Conservation (phyloP, 2,329 filamentous ascomycete genomes). For the Fusarium cicatricum region DNA sequence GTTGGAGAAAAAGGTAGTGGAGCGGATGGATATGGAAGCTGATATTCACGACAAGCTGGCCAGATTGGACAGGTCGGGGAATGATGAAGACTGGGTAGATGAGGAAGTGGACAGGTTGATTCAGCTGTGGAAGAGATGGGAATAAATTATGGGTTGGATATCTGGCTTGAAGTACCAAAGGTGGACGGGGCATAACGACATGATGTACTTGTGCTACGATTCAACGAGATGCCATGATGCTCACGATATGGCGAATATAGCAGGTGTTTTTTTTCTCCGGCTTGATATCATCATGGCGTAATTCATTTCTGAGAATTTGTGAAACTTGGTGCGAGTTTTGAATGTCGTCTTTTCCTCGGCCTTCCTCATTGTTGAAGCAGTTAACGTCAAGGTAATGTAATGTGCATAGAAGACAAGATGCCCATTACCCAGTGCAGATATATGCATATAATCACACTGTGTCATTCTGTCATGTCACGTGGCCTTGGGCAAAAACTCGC, state of each 20-base stretch:
- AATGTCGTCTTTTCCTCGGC: no score
- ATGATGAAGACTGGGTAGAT: constrained; percentile 50
- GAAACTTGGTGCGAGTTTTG: background rate
- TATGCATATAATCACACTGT: background rate
- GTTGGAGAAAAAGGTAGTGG: constrained; percentile 64
- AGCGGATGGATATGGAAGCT: constrained; percentile 67
- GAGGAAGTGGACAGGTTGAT: constrained; percentile 58
- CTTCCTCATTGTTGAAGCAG: no score
- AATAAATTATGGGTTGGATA: constrained; percentile 50
- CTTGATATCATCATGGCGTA: background rate
- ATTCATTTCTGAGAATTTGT: no score
- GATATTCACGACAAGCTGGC: constrained; percentile 64
- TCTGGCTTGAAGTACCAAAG: constrained; percentile 32
- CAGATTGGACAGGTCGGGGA: constrained; percentile 49
- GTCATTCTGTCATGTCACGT: constrained; percentile 21
- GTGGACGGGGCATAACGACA: constrained; percentile 29
- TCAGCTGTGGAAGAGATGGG: constrained; percentile 65
- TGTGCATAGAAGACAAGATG: no score
- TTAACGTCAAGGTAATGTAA: no score
- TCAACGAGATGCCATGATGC: constrained; percentile 24
- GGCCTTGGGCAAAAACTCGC: constrained; percentile 33
- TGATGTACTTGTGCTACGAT: constrained; percentile 33
- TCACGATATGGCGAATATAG: constrained; percentile 25
- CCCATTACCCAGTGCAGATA: no score
- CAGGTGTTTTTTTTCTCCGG: no score